Percentiles rank a stretch among this genome's conserved stretches.
phyloP scores from a whole-genome alignment of 495 filamentous ascomycete species.

The Immersiella caudata region DNA sequence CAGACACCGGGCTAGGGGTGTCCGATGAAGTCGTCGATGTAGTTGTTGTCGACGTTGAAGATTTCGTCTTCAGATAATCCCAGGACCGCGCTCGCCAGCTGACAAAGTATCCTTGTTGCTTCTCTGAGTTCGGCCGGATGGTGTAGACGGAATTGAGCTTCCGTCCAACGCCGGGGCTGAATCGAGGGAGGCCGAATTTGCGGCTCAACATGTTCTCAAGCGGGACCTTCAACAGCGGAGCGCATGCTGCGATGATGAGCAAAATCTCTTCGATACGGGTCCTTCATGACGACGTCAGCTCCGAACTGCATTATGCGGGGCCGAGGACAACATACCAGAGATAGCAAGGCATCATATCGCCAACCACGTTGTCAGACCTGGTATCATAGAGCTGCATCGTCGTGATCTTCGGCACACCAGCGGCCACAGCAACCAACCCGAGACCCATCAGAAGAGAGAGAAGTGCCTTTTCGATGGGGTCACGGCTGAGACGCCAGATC shows the following conservation, averaged over 20 bases:
- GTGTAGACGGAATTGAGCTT: conserved; percentile 1
- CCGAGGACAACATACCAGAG: background rate
- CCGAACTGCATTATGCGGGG: background rate
- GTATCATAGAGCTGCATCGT: conserved; percentile 1
- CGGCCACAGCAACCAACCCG: background rate
- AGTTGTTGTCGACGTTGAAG: background rate
- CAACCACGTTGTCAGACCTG: background rate
- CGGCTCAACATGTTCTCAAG: conserved; percentile 8
- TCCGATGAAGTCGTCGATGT: background rate
- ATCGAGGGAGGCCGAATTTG: conserved; percentile 7
- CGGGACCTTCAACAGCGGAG: conserved; percentile 14
- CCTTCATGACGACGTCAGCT: background rate
- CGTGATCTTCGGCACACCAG: conserved; percentile 9
- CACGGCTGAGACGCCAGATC: conserved; percentile 18
- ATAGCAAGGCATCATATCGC: conserved; percentile 11
- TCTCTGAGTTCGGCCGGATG: background rate
- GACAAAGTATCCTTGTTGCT: background rate
- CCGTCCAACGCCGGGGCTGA: background rate
- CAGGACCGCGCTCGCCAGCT: background rate
- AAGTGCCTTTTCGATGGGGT: background rate
- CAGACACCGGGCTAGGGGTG: too few relatives aligned
- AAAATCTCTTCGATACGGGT: conserved; percentile 9
- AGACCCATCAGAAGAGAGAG: conserved; percentile 10
- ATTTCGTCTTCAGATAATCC: background rate
- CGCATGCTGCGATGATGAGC: conserved; percentile 16